phyloP scores from a whole-genome alignment of 306 rosid genomes.

The Quercus mongolica region DNA sequence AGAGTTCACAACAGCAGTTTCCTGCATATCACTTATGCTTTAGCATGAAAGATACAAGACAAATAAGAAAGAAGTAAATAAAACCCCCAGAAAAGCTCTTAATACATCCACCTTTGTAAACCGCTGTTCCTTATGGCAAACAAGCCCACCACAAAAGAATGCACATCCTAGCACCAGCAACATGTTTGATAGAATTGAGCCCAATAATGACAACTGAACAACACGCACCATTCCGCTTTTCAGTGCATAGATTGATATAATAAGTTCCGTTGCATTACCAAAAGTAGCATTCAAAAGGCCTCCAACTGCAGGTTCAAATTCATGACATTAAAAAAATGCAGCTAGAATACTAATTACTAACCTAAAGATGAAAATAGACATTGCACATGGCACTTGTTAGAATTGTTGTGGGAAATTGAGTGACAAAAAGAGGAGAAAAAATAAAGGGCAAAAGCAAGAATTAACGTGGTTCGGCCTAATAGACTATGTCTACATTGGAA shows the following conservation, averaged over 20 bases:
- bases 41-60: not conserved
- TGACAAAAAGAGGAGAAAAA: too few relatives aligned
- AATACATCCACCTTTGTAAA: slow-evolving; percentile 62
- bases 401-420: too few relatives aligned
- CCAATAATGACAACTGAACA: slow-evolving; percentile 82
- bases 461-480: too few relatives aligned
- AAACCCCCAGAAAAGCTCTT: not conserved
- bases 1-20: slow-evolving; percentile 59
- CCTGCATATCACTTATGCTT: slow-evolving; percentile 44
- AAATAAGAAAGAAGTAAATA: not conserved
- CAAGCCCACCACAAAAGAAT: slow-evolving; percentile 78
- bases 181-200: slow-evolving; percentile 88
- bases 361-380: not conserved
- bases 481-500: too few relatives aligned
- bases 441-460: too few relatives aligned
- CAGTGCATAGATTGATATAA: slow-evolving; percentile 80
- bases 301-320: slow-evolving; percentile 59
- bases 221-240: slow-evolving; percentile 72
- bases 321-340: slow-evolving; percentile 21
- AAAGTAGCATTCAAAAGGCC: slow-evolving; percentile 86
- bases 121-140: slow-evolving; percentile 54
- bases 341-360: not conserved
- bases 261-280: slow-evolving; percentile 92
- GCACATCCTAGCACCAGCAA: slow-evolving; percentile 92
- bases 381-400: too few relatives aligned